A percentile compares a stretch with the other conserved stretches of the same genome.
These are phyloP conservation scores for Mucor ambiguus DNA, from an alignment of 371 early-diverging fungal species.

Conservation along the genomic window DNA sequence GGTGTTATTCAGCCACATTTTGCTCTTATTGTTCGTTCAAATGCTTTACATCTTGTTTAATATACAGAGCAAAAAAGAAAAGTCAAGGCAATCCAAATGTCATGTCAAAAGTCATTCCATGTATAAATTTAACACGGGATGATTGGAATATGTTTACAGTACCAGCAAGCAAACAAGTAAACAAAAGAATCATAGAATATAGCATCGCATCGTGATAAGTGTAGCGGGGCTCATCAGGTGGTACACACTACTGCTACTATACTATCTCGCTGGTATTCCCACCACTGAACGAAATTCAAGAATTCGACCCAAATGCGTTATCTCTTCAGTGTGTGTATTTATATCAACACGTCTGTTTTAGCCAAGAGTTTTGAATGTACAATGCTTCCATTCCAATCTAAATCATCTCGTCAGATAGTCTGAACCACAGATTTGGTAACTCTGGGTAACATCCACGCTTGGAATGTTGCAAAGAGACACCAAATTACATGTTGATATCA, in stretches of 20 bases:
- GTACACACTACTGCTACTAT: background rate
- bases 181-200: background rate
- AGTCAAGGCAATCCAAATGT: background rate
- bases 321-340: background rate
- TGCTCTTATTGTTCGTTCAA: background rate
- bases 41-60: background rate
- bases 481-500: no score
- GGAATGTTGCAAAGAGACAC: background rate
- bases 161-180: background rate
- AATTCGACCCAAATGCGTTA: no score
- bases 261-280: background rate
- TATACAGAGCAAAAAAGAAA: background rate
- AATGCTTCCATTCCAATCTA: no score
- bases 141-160: background rate
- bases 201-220: background rate
- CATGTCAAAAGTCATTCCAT: background rate
- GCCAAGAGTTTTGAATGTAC: no score
- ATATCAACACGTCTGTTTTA: background rate
- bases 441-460: no score
- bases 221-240: conserved; percentile 4
- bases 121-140: background rate
- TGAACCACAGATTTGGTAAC: no score
- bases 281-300: no score
- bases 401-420: no score
- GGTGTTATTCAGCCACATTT: background rate